phyloP scores from a whole-genome alignment of 305 asterid genomes.

The Caryopteris hybrid region DNA sequence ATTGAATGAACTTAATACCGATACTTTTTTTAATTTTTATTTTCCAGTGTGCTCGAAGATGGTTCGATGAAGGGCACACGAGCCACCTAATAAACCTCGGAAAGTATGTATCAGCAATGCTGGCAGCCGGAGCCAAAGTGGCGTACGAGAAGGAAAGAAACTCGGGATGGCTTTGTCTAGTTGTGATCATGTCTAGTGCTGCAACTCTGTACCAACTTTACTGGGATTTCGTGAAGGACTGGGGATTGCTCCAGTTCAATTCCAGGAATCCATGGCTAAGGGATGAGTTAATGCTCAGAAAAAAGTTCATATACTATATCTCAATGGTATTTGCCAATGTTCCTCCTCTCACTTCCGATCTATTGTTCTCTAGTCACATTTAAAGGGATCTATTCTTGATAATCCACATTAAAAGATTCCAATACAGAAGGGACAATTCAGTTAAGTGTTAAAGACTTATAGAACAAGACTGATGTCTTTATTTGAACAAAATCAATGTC shows the following conservation, averaged over 20 bases:
- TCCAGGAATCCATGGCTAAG: conserved; percentile 95
- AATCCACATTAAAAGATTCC: no score
- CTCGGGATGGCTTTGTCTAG: conserved; percentile 65
- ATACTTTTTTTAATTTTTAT: not conserved
- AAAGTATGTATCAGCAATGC: conserved; percentile 92
- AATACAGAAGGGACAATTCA: not conserved
- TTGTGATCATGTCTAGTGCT: conserved; percentile 56
- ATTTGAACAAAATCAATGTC: not conserved
- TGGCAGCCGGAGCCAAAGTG: conserved; percentile 90
- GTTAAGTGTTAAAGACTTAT: no score
- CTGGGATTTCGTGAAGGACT: conserved; percentile 95
- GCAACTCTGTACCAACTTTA: conserved; percentile 86
- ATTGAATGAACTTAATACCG: not conserved
- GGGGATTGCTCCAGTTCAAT: conserved; percentile 77
- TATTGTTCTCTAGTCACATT: no score
- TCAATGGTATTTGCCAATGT: conserved; percentile 66
- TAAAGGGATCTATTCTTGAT: no score
- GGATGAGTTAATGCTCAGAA: conserved; percentile 67
- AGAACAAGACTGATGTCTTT: not conserved
- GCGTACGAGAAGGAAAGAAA: conserved; percentile 75
- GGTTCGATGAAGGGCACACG: conserved; percentile 89
- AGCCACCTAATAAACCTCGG: conserved; percentile 81
- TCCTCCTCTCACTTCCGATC: no score
- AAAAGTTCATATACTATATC: conserved; percentile 60
- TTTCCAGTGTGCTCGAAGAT: conserved; percentile 85